These are phyloP conservation scores for Aspergillus baeticus DNA, from an alignment of 495 filamentous ascomycete species.

Conservation along the genomic window DNA sequence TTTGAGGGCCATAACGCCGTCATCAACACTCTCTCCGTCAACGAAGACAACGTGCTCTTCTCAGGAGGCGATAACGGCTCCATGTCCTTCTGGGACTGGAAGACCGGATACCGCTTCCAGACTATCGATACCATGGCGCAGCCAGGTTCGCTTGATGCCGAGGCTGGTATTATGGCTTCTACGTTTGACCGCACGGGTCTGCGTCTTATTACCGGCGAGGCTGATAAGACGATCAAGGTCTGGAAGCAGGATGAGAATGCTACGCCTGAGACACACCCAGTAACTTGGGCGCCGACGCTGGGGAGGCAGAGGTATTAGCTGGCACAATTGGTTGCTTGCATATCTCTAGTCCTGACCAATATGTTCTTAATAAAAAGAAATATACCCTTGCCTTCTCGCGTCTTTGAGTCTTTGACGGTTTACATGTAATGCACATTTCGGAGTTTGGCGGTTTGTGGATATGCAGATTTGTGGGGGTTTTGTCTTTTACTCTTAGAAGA, in stretches of 20 bases:
- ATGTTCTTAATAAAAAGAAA: slow-evolving; percentile 11
- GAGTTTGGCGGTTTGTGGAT: slow-evolving; percentile 31
- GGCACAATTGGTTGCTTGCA: background rate
- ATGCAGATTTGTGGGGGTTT: background rate
- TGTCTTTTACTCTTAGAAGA: background rate
- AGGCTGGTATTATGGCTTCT: slow-evolving; percentile 89
- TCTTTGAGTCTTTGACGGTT: slow-evolving; percentile 14
- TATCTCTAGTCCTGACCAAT: slow-evolving; percentile 6
- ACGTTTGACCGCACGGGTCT: slow-evolving; percentile 88
- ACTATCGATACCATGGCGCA: slow-evolving; percentile 85
- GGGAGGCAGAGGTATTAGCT: slow-evolving; percentile 65
- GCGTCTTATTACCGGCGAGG: slow-evolving; percentile 88
- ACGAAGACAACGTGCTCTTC: slow-evolving; percentile 93
- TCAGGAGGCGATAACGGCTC: slow-evolving; percentile 95
- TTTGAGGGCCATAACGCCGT: slow-evolving; percentile 96
- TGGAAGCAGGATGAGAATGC: slow-evolving; percentile 92
- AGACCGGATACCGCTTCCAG: slow-evolving; percentile 90
- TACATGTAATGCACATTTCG: slow-evolving; percentile 20
- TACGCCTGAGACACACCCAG: slow-evolving; percentile 85
- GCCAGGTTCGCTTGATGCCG: slow-evolving; percentile 90
- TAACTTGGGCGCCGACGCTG: slow-evolving; percentile 89
- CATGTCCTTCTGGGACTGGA: slow-evolving; percentile 99
- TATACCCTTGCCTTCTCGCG: slow-evolving; percentile 16
- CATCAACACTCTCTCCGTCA: slow-evolving; percentile 91
- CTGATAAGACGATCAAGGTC: slow-evolving; percentile 96